Conservation (phyloP, 2,329 filamentous ascomycete species). For the Neonectria punicea region DNA sequence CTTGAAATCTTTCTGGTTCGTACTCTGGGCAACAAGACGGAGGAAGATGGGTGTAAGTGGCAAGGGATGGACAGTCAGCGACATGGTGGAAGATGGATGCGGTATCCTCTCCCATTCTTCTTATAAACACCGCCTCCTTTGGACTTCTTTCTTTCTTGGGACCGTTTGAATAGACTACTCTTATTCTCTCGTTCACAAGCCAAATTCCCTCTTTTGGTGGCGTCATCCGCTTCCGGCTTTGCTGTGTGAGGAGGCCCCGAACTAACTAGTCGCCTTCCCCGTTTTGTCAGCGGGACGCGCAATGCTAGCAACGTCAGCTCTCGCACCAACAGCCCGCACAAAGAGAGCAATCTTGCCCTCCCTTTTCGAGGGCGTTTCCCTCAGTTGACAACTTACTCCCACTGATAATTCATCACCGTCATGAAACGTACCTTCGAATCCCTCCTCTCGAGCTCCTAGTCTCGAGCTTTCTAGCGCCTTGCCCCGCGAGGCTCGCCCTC, state of each 20-base stretch:
- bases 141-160: neutral
- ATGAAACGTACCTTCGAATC: conserved; percentile 11
- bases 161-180: neutral
- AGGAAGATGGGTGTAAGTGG: too few species aligned
- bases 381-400: neutral
- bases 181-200: neutral
- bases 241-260: conserved; percentile 20
- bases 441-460: neutral
- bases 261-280: conserved; percentile 37
- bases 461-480: neutral
- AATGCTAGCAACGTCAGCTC: conserved; percentile 49
- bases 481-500: conserved; percentile 24
- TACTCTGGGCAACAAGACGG: too few species aligned
- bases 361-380: neutral
- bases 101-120: neutral
- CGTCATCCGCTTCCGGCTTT: conserved; percentile 26
- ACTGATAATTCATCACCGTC: neutral
- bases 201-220: conserved; percentile 26
- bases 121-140: neutral
- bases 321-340: conserved; percentile 16
- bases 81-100: neutral
- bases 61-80: neutral
- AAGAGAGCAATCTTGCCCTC: conserved; percentile 2
- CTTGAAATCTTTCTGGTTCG: conserved; percentile 12
- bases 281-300: conserved; percentile 47